These are phyloP conservation scores for Pythium scleroteichum DNA, from an alignment of 352 stramenopile species.

Conservation along the genomic window DNA sequence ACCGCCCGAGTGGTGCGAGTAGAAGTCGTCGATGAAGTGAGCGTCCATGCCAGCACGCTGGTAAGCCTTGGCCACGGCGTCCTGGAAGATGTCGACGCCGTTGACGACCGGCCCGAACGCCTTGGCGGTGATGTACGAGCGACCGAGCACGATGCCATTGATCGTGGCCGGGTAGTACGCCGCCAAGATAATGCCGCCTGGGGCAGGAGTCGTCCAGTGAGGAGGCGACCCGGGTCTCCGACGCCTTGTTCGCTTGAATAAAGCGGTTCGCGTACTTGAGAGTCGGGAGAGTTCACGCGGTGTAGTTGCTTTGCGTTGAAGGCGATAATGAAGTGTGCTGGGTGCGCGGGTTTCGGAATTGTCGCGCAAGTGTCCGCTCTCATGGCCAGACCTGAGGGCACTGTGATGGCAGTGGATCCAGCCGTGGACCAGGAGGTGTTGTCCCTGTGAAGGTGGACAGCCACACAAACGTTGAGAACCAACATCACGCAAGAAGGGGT, in stretches of 20 bases:
- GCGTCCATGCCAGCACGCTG: constrained; percentile 16
- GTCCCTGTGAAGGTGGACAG: too few relatives aligned
- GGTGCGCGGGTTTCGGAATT: too few relatives aligned
- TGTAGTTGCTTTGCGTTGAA: too few relatives aligned
- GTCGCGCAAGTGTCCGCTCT: too few relatives aligned
- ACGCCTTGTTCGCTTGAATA: constrained; percentile 14
- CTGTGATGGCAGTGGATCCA: too few relatives aligned
- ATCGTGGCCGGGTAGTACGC: constrained; percentile 14
- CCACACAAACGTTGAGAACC: too few relatives aligned
- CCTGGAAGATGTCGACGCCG: constrained; percentile 15
- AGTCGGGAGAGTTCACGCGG: too few relatives aligned
- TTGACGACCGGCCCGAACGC: constrained; percentile 14
- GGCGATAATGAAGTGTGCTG: too few relatives aligned
- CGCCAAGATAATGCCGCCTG: neutral
- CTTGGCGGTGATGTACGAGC: constrained; percentile 12
- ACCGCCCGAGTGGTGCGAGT: constrained; percentile 9
- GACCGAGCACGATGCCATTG: constrained; percentile 17
- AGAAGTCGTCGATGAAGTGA: constrained; percentile 21
- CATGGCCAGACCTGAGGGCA: too few relatives aligned
- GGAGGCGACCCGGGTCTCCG: constrained; percentile 11
- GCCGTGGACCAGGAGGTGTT: too few relatives aligned
- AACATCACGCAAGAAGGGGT: too few relatives aligned
- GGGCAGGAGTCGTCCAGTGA: constrained; percentile 3
- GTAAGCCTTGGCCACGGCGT: constrained; percentile 13
- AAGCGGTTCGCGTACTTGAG: constrained; percentile 7